phyloP scores from a whole-genome alignment of 306 rosid species.

The Mucuna pruriens region DNA sequence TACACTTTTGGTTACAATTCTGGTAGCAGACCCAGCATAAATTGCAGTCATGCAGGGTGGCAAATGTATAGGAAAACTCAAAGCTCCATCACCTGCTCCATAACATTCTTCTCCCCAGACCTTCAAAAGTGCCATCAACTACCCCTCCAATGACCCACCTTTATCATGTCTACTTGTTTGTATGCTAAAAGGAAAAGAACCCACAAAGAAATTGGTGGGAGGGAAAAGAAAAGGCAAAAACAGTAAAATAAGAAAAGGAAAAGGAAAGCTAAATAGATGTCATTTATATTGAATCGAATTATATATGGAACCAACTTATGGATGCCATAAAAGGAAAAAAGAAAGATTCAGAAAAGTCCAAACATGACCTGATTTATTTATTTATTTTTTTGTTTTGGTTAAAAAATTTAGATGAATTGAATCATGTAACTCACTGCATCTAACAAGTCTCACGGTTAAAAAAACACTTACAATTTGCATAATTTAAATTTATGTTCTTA shows the following conservation, averaged over 20 bases:
- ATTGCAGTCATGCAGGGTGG: conserved; percentile 58
- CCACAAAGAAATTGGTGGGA: background rate
- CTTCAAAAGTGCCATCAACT: conserved; percentile 37
- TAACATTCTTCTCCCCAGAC: conserved; percentile 81
- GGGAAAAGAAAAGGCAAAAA: background rate
- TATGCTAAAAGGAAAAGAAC: conserved; percentile 31
- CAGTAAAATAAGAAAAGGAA: background rate
- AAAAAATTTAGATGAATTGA: too few species aligned
- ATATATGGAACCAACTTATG: background rate
- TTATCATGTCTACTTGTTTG: conserved; percentile 40
- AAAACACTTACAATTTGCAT: too few species aligned
- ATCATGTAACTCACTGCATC: too few species aligned
- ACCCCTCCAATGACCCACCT: conserved; percentile 39
- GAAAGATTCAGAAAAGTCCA: background rate
- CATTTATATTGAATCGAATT: background rate
- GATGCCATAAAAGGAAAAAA: conserved; percentile 11
- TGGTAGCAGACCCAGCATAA: conserved; percentile 62
- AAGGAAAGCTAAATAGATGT: background rate
- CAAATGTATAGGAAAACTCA: conserved; percentile 58
- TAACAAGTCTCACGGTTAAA: too few species aligned
- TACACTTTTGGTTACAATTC: conserved; percentile 58
- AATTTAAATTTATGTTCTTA: too few species aligned
- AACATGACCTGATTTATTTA: background rate
- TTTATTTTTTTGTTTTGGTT: too few species aligned
- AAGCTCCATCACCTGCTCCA: conserved; percentile 81